Conservation (phyloP, 1,284 basidiomycete genomes). For the Clitocybe nebularis region DNA sequence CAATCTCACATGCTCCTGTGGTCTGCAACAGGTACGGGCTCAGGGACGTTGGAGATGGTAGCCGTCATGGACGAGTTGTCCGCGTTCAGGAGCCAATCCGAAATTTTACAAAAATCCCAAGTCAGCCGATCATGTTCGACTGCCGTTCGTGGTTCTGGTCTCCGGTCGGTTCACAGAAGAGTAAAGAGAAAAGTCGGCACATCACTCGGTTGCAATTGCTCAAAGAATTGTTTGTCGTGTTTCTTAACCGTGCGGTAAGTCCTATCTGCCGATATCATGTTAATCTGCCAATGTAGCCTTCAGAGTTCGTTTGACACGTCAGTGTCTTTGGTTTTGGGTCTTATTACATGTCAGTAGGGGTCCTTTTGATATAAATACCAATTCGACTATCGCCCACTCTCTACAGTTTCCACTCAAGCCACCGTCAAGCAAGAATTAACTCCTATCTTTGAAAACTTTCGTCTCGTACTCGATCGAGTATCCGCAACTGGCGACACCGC, state of each 20-base stretch:
- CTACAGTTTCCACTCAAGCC: constrained; percentile 19
- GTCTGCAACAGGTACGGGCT: constrained; percentile 19
- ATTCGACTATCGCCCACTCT: neutral
- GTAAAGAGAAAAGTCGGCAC: constrained; percentile 16
- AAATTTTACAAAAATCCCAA: neutral
- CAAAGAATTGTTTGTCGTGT: constrained; percentile 24
- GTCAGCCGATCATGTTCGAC: constrained; percentile 1
- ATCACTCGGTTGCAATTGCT: constrained; percentile 21
- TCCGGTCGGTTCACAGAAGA: constrained; percentile 1
- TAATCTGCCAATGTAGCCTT: neutral
- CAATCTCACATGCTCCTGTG: neutral
- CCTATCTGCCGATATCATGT: neutral
- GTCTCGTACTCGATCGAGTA: constrained; percentile 15
- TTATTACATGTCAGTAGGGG: constrained; percentile 17
- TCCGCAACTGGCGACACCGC: constrained; percentile 24
- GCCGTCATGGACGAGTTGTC: neutral
- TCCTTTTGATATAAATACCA: constrained; percentile 12
- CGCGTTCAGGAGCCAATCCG: neutral
- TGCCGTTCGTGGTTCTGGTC: constrained; percentile 5
- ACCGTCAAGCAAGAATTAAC: constrained; percentile 19
- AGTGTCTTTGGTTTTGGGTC: constrained; percentile 22
- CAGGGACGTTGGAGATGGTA: constrained; percentile 16
- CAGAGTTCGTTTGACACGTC: constrained; percentile 25
- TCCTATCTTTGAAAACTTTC: constrained; percentile 24
- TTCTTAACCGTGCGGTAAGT: constrained; percentile 24